These are phyloP conservation scores for Salisapilia sapeloensis DNA, from an alignment of 352 stramenopile species.

Conservation along the genomic window DNA sequence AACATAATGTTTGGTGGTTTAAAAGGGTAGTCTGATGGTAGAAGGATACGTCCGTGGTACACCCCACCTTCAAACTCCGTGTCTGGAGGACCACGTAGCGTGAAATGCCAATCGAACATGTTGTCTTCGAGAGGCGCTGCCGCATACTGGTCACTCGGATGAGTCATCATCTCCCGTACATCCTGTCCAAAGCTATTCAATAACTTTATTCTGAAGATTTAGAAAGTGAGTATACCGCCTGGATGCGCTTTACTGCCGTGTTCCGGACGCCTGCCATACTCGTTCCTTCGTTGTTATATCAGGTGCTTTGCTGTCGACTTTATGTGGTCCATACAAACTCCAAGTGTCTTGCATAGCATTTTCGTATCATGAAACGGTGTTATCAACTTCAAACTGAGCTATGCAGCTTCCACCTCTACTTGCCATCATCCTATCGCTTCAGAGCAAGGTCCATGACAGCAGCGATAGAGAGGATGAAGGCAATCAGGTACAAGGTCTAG, in stretches of 20 bases:
- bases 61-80: constrained; percentile 95
- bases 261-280: constrained; percentile 46
- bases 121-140: constrained; percentile 70
- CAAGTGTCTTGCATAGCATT: too few species aligned
- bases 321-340: too few species aligned
- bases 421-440: too few species aligned
- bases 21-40: constrained; percentile 89
- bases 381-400: too few species aligned
- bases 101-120: constrained; percentile 95
- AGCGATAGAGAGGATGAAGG: too few species aligned
- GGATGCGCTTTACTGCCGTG: constrained; percentile 76
- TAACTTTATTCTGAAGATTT: background rate
- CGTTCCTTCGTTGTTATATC: too few species aligned
- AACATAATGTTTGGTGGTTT: constrained; percentile 98
- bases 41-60: constrained; percentile 96
- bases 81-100: constrained; percentile 89
- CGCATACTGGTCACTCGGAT: constrained; percentile 70
- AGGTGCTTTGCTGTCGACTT: too few species aligned
- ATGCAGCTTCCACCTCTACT: too few species aligned
- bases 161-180: constrained; percentile 79
- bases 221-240: constrained; percentile 23
- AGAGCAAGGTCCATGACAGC: too few species aligned
- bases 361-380: too few species aligned
- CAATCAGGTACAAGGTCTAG: too few species aligned
- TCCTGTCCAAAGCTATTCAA: constrained; percentile 16